Evolutionary conservation across 805 yeast species (phyloP).

Genomic region (Saccharomycopsis lassenensis): DNA sequence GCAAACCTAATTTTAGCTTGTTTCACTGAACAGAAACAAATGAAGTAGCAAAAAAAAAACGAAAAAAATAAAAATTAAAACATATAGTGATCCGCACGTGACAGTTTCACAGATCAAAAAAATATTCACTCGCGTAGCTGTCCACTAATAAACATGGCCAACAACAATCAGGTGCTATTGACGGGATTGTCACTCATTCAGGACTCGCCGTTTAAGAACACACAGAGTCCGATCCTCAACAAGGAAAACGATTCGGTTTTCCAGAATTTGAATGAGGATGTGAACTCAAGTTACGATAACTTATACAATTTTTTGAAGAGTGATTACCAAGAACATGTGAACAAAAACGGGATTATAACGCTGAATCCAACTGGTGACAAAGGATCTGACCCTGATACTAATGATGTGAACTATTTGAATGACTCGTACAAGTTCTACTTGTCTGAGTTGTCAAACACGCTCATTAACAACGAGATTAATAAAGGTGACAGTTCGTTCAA

Average conservation of each 20-base stretch:
- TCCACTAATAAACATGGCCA: background rate
- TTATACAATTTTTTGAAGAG: slow-evolving; percentile 7
- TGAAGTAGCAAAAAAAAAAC: too few species aligned
- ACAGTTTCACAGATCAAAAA: background rate
- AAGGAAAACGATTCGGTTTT: slow-evolving; percentile 1
- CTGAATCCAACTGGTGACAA: slow-evolving; percentile 2
- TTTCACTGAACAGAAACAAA: too few species aligned
- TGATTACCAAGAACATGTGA: slow-evolving; percentile 10
- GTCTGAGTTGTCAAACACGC: slow-evolving; percentile 14
- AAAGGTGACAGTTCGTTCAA: background rate
- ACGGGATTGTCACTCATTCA: slow-evolving; percentile 18
- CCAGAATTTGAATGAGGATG: slow-evolving; percentile 7
- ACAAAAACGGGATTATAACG: slow-evolving; percentile 10
- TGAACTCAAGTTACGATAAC: slow-evolving; percentile 3
- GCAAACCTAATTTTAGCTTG: too few species aligned
- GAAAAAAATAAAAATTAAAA: too few species aligned
- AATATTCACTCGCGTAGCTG: background rate
- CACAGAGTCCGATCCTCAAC: slow-evolving; percentile 6
- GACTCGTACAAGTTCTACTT: slow-evolving; percentile 18
- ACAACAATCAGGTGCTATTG: slow-evolving; percentile 11
- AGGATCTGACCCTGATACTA: slow-evolving; percentile 2
- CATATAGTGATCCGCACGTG: too few species aligned
- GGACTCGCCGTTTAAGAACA: slow-evolving; percentile 16
- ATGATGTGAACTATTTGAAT: slow-evolving; percentile 13
- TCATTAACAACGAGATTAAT: slow-evolving; percentile 7